phyloP scores from a whole-genome alignment of 73 alveolate genomes.

The Urostyla sp. region DNA sequence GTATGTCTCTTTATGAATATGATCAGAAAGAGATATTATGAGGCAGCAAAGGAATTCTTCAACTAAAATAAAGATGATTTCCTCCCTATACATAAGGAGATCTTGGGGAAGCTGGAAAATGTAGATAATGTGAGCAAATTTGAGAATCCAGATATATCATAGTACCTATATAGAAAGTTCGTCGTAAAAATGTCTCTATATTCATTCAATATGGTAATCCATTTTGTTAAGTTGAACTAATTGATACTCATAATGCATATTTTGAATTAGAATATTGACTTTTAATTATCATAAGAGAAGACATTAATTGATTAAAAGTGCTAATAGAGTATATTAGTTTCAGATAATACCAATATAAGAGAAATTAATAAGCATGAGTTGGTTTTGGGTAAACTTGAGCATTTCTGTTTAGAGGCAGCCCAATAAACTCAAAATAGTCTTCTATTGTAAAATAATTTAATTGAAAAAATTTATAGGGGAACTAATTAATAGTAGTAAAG shows the following conservation, averaged over 20 bases:
- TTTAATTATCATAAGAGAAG: constrained; percentile 36
- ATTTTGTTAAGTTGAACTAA: constrained; percentile 37
- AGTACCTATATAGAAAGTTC: constrained; percentile 19
- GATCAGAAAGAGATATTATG: constrained; percentile 30
- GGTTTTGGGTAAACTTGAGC: constrained; percentile 19
- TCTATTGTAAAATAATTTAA: no score
- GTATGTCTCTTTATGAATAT: constrained; percentile 50
- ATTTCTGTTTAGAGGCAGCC: constrained; percentile 39
- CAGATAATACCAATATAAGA: constrained; percentile 10
- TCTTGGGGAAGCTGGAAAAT: constrained; percentile 2
- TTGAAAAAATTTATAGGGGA: no score
- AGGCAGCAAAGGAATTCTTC: constrained; percentile 51
- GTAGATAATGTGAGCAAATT: constrained; percentile 17
- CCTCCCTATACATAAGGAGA: constrained; percentile 28
- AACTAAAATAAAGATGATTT: constrained; percentile 23
- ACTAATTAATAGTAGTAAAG: no score
- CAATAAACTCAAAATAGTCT: not conserved
- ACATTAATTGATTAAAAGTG: constrained; percentile 26
- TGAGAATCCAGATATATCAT: constrained; percentile 15
- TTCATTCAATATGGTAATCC: constrained; percentile 34
- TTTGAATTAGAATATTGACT: constrained; percentile 21
- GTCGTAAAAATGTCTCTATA: constrained; percentile 35
- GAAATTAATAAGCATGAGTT: constrained; percentile 40
- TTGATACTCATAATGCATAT: constrained; percentile 35
- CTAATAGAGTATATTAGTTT: not conserved